A percentile compares a stretch with the other conserved stretches of the same genome.
Evolutionary conservation across 2,329 filamentous ascomycete species (phyloP).

Genomic region (Ceratocystis harringtonii): DNA sequence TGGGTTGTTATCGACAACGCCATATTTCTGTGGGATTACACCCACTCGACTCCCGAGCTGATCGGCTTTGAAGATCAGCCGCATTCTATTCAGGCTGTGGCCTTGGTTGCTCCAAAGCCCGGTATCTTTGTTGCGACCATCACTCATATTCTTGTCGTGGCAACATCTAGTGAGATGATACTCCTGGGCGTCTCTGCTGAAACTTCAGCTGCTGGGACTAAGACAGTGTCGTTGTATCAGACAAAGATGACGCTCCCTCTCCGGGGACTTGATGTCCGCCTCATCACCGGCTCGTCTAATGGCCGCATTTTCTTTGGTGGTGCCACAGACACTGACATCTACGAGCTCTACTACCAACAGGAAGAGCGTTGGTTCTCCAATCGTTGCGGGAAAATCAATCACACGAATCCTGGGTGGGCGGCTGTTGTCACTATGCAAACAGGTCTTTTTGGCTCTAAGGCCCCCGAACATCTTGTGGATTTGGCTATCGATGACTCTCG

Average conservation of each 20-base stretch:
- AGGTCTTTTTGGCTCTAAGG: conserved; percentile 36
- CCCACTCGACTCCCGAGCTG: conserved; percentile 74
- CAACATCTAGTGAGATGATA: conserved; percentile 71
- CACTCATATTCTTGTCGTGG: conserved; percentile 76
- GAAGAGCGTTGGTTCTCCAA: conserved; percentile 95
- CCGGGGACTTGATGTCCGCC: conserved; percentile 58
- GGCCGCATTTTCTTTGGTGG: conserved; percentile 92
- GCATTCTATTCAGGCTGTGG: conserved; percentile 80
- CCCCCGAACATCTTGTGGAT: conserved; percentile 52
- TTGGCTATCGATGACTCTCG: conserved; percentile 82
- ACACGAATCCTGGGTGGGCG: conserved; percentile 59
- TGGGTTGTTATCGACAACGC: conserved; percentile 95
- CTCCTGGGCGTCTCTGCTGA: conserved; percentile 69
- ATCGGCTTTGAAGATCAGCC: conserved; percentile 84
- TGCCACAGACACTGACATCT: conserved; percentile 66
- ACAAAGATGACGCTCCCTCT: conserved; percentile 73
- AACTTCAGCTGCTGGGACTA: conserved; percentile 51
- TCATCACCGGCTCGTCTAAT: conserved; percentile 65
- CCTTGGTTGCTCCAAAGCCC: conserved; percentile 66
- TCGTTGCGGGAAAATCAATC: conserved; percentile 75
- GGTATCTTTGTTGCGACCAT: conserved; percentile 81
- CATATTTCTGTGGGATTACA: conserved; percentile 96
- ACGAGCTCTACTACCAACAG: conserved; percentile 91
- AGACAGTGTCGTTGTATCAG: conserved; percentile 65
- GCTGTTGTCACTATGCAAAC: conserved; percentile 41